These are phyloP conservation scores for Proteromonas lacertae DNA, from an alignment of 352 stramenopile genomes.

Conservation along the genomic window DNA sequence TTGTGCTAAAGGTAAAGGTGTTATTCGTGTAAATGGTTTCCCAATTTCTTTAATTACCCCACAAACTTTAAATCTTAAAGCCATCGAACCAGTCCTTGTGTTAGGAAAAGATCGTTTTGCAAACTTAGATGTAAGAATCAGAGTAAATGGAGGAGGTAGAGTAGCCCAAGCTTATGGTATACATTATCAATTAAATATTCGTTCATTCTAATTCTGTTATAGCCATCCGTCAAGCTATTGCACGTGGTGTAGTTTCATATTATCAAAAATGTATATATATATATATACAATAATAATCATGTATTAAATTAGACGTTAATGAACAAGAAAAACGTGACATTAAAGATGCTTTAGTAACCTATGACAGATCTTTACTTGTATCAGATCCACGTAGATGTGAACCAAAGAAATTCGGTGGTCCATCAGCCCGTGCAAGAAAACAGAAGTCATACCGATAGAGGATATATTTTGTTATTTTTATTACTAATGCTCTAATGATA, in stretches of 20 bases:
- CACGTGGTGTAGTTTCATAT: slow-evolving; percentile 94
- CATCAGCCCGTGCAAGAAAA: slow-evolving; percentile 81
- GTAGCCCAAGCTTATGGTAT: slow-evolving; percentile 92
- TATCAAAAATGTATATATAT: slow-evolving; percentile 86
- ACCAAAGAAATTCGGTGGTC: slow-evolving; percentile 98
- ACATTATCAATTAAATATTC: no score
- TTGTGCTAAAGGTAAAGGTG: slow-evolving; percentile 85
- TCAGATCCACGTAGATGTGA: slow-evolving; percentile 91
- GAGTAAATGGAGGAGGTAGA: slow-evolving; percentile 95
- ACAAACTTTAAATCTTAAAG: slow-evolving; percentile 79
- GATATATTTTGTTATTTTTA: no score
- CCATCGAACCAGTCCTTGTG: slow-evolving; percentile 88
- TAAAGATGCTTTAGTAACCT: slow-evolving; percentile 85
- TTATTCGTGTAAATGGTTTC: slow-evolving; percentile 98
- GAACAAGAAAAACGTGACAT: slow-evolving; percentile 96
- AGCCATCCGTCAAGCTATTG: slow-evolving; percentile 94
- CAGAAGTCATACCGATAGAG: slow-evolving; percentile 99
- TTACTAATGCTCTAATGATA: no score
- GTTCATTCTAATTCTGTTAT: no score
- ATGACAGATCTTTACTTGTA: slow-evolving; percentile 92
- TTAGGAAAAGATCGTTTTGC: slow-evolving; percentile 86
- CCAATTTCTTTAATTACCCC: slow-evolving; percentile 91
- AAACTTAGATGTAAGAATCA: slow-evolving; percentile 94
- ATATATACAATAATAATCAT: no score
- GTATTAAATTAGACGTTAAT: slow-evolving; percentile 48